A percentile compares a stretch with the other conserved stretches of the same genome.
These are phyloP conservation scores for Corynespora cassiicola DNA, from an alignment of 2,329 filamentous ascomycete genomes.

Conservation along the genomic window DNA sequence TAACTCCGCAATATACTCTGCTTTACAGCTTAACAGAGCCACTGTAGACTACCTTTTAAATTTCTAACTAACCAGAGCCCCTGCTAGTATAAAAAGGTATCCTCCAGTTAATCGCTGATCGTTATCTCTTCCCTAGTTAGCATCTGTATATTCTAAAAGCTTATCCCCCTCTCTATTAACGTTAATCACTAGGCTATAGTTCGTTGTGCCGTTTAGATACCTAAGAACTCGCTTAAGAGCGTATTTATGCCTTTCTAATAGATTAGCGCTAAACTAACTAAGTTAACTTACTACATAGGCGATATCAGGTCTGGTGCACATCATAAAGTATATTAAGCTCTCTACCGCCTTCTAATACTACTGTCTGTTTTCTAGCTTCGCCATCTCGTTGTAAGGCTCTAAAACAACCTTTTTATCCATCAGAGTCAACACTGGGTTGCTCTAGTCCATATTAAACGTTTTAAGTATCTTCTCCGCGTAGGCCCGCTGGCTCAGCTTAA, in stretches of 20 bases:
- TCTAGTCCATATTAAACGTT: constrained; percentile 12
- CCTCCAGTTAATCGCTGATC: constrained; percentile 16
- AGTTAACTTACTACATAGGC: constrained; percentile 15
- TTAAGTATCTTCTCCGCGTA: constrained; percentile 28
- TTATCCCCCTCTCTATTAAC: constrained; percentile 2
- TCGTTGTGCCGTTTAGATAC: constrained; percentile 4
- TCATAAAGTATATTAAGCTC: constrained; percentile 27
- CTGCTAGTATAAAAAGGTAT: constrained; percentile 19
- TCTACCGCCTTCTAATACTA: constrained; percentile 14
- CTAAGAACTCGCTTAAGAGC: constrained; percentile 2
- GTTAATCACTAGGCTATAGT: constrained; percentile 5
- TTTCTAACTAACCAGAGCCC: constrained; percentile 24
- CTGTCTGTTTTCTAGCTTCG: too few species aligned
- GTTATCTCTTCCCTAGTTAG: too few species aligned
- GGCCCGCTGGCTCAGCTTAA: constrained; percentile 14
- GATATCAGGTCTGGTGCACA: constrained; percentile 21
- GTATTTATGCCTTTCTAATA: constrained; percentile 8
- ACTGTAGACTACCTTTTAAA: constrained; percentile 21
- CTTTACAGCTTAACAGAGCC: constrained; percentile 14
- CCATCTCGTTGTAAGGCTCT: not conserved
- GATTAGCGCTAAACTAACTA: constrained; percentile 17
- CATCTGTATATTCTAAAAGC: constrained; percentile 23
- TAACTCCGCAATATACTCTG: constrained; percentile 15
- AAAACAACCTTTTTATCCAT: constrained; percentile 4
- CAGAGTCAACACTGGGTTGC: constrained; percentile 12